These are phyloP conservation scores for Podospora comata DNA, from an alignment of 495 filamentous ascomycete species.

Conservation along the genomic window DNA sequence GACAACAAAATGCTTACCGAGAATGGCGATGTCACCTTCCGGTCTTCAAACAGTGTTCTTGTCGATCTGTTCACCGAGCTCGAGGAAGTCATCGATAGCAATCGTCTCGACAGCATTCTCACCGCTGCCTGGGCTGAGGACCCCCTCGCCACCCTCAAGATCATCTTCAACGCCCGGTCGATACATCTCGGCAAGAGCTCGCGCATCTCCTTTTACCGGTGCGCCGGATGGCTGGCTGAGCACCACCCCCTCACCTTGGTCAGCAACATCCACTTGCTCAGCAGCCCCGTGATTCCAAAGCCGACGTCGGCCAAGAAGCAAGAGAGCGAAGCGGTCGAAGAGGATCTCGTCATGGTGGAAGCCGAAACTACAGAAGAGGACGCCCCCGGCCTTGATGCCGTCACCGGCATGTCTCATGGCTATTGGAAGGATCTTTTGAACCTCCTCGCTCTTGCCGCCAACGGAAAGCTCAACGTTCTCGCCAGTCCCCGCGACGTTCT, in stretches of 20 bases:
- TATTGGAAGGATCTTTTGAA: conserved; percentile 54
- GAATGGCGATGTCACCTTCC: conserved; percentile 39
- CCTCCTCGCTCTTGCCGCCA: conserved; percentile 41
- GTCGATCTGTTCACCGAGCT: conserved; percentile 47
- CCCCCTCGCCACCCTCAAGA: conserved; percentile 42
- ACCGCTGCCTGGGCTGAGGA: conserved; percentile 42
- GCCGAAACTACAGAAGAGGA: conserved; percentile 27
- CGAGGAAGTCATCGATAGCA: conserved; percentile 30
- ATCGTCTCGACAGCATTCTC: conserved; percentile 35
- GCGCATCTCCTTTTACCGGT: conserved; percentile 40
- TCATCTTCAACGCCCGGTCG: conserved; percentile 51
- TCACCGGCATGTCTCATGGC: conserved; percentile 44
- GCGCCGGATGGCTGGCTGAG: conserved; percentile 44
- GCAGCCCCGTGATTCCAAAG: conserved; percentile 39
- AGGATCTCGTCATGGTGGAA: conserved; percentile 25
- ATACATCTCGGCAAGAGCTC: conserved; percentile 49
- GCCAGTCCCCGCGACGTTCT: conserved; percentile 33
- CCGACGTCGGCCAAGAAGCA: conserved; percentile 37
- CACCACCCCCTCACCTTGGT: conserved; percentile 46
- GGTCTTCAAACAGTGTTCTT: conserved; percentile 37
- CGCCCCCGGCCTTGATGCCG: conserved; percentile 33
- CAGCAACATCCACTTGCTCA: conserved; percentile 45
- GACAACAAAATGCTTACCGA: conserved; percentile 43
- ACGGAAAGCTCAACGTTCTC: conserved; percentile 33
- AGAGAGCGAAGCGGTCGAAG: conserved; percentile 18